These are phyloP conservation scores for Solanum ahanhuiri DNA, from an alignment of 257 asterid species.

Conservation along the genomic window DNA sequence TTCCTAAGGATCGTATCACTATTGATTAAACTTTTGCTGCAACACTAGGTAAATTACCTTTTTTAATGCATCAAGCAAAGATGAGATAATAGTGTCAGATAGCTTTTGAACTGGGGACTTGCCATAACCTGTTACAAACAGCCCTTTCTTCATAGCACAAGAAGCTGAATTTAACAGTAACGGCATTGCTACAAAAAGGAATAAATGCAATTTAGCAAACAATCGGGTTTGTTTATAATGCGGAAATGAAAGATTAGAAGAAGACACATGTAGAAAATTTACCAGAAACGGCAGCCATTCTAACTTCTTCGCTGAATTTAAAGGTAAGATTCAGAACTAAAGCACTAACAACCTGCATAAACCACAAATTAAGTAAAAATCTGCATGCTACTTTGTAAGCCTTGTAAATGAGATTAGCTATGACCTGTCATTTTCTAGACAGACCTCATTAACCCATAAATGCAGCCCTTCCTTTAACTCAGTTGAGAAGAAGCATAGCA, in stretches of 20 bases:
- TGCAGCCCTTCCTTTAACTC: neutral
- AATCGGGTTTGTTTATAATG: neutral
- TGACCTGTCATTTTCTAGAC: neutral
- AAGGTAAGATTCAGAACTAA: neutral
- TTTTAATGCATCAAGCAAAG: neutral
- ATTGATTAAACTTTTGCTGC: neutral
- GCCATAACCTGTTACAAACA: neutral
- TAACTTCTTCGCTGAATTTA: neutral
- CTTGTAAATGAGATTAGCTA: neutral
- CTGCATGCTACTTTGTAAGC: neutral
- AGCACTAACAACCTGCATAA: neutral
- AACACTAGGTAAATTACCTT: neutral
- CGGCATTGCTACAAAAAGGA: neutral
- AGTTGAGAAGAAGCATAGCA: neutral
- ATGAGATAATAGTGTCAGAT: neutral
- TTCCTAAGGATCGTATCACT: neutral
- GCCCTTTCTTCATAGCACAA: neutral
- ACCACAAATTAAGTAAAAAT: neutral
- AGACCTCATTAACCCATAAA: slow-evolving; percentile 1
- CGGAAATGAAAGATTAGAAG: neutral
- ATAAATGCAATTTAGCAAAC: neutral
- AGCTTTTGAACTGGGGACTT: neutral
- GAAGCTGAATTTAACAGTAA: neutral
- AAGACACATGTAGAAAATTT: neutral
- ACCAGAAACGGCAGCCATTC: neutral